Evolutionary conservation across 2,329 filamentous ascomycete genomes (phyloP), one percentile per base, ranked within the genome.

Genomic region (Dactylellina cionopaga): DNA sequence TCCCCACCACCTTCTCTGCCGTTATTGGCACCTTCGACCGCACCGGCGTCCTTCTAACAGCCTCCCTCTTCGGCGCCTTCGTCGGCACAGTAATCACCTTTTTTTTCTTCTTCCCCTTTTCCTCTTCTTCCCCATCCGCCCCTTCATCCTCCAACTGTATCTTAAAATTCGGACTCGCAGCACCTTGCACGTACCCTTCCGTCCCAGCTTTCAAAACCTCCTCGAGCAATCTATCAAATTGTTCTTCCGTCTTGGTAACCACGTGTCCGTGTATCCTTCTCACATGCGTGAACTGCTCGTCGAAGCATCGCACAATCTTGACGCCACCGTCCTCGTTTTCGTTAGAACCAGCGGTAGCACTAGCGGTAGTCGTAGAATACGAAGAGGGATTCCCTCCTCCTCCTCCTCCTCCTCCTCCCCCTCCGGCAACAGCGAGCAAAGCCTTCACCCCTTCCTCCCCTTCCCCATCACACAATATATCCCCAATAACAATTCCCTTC

Each of bases 111-210:
- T 41, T 59, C 10, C 27, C 49, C 25, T 17, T 58, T 10, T 37
- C 58, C n/a, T n/a, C n/a, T n/a, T n/a, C n/a, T n/a, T n/a, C n/a
- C n/a, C n/a, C n/a, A n/a, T n/a, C n/a, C n/a, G n/a, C n/a, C n/a
- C n/a, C n/a, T 39, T 72, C 68, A 11, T 10, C 68, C 37, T 72
- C 68, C 44, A 72, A 55, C 24, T 72, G 44, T 22, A 72, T 29
- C 54, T 6, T 60, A 55, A 72, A 72, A 54, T 72, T 52, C 31
- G 59, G 52, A 13, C 10, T 5, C n/a, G 52, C n/a, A 39, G 35
- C 27, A 10, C 51, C 25, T 1, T 19, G 29, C 11, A 17, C 22
- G 27, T 58, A 22, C 25, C 29, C 37, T 24, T 49, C 47, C n/a
- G 15, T 27, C 1, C 9, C 31, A 29, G 6, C 19, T 39, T 39